Base-by-base conservation (phyloP, 169 alveolate genomes). In the Cyclospora cayetanensis region DNA sequence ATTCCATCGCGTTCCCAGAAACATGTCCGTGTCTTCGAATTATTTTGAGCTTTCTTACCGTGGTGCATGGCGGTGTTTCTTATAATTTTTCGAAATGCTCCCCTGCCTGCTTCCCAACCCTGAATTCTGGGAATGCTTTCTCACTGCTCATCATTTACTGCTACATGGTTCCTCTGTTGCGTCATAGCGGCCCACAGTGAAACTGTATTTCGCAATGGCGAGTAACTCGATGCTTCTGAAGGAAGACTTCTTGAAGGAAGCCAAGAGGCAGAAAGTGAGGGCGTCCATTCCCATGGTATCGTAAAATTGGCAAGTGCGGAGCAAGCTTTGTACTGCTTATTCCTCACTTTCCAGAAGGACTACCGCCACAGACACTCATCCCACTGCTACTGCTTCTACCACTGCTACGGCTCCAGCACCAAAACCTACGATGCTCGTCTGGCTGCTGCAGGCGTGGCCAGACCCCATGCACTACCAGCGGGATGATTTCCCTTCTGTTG, bases 381-480 rank as follows among this genome's bases (percentile, higher is more conserved):
- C n/a, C n/a, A n/a, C n/a, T n/a, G n/a, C n/a, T n/a, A n/a, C n/a
- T n/a, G n/a, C n/a, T n/a, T n/a, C n/a, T n/a, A n/a, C n/a, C n/a
- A n/a, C n/a, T n/a, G n/a, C n/a, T n/a, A n/a, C n/a, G n/a, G n/a
- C n/a, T n/a, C n/a, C n/a, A n/a, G n/a, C n/a, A n/a, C n/a, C n/a
- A n/a, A n/a, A n/a, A n/a, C n/a, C n/a, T n/a, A n/a, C n/a, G 50
- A 11, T 52, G 34, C 76, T 37, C 76, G 25, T 41, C 46, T 63
- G 4, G 41, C 76, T 50, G 76, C 76, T 29, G 7, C 74, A 80
- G 90, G 90, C 46, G 50, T 80, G 90, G 90, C 90, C 90, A 80
- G 90, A 80, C 50, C 90, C 90, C 42, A 22, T n/a, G 4, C 90
- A 80, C 60, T 80, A 52, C 77, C 90, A 80, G 90, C 39, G 90